Conservation (phyloP, 352 stramenopile genomes). For the Blastocystis sp. region DNA sequence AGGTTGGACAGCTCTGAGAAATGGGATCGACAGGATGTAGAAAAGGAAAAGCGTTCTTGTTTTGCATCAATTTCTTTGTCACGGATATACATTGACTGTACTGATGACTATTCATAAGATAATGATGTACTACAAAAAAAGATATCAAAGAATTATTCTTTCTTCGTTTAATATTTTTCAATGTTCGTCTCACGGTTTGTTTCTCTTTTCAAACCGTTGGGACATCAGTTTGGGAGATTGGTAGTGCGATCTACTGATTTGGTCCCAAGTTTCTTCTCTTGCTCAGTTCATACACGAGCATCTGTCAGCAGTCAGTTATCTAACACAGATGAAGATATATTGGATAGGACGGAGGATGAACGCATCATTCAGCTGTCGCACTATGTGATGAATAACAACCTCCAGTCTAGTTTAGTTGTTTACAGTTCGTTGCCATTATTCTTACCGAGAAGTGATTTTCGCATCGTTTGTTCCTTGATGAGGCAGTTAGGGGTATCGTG, state of each 20-base stretch:
- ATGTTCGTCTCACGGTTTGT: background rate
- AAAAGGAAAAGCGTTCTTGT: conserved; percentile 65
- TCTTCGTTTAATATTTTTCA: background rate
- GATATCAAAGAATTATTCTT: no score
- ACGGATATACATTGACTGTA: no score
- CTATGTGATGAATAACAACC: conserved; percentile 27
- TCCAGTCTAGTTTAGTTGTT: background rate
- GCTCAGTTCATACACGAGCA: background rate
- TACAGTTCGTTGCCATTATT: conserved; percentile 32
- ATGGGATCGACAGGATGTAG: conserved; percentile 74
- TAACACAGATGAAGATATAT: background rate
- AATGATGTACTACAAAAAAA: no score
- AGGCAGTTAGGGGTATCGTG: background rate
- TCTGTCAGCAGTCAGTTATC: background rate
- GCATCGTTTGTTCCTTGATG: conserved; percentile 24
- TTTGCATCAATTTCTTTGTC: background rate
- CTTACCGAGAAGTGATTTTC: conserved; percentile 46
- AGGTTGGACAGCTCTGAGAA: conserved; percentile 74
- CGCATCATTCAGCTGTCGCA: background rate
- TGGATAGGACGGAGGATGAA: conserved; percentile 10
- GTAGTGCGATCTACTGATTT: background rate
- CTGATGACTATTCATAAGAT: no score
- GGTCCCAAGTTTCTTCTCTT: background rate
- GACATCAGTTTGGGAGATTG: background rate
- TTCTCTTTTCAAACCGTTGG: background rate